Base-by-base conservation (phyloP, 768 basidiomycete genomes). In the Naganishia onofrii region DNA sequence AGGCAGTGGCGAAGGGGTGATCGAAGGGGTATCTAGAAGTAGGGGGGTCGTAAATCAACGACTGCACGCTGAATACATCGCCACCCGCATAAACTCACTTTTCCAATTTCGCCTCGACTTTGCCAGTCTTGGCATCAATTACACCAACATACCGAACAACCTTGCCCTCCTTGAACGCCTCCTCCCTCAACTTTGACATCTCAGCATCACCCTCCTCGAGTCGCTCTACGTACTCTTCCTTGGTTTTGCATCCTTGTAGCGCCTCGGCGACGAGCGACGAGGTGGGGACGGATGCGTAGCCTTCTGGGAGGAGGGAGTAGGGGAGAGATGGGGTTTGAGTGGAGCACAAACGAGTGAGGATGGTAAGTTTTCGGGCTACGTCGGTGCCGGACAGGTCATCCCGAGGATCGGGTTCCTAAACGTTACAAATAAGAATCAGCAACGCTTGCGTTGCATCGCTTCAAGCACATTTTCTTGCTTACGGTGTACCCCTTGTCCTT, bases 341-440 rank as follows among this genome's bases (percentile, higher is more conserved):
- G 46, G 82, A 77, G 66, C 82, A 70, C 76, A 88, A 86, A 64
- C 96, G 89, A 0, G 93, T 89, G 68, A 99, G 86, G 82, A 99
- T 99, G 66, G 93, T 93, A 57, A 99, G 87, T 81, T 99, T 99
- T 54, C 96, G 88, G 1, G 94, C 94, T 56, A 99, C 96, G 81
- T 99, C 96, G 38, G 90, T 90, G 6, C 96, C 96, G 72, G 92
- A 94, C 53, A 99, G 88, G 80, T 99, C 96, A 76, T 97, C 95
- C 34, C 89, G 90, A 0, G 96, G 96, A 80, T 99, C 92, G 6
- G 96, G 96, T 84, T 99, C 96, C 93, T 96, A 23, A n/a, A 8
- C 1, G 19, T 26, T 17, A 5, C 10, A 26, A 57, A 23, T 56
- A 21, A 28, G 17, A n/a, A 26, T 31, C 21, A 31, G 32, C 34